Base-by-base conservation (phyloP, 2,329 filamentous ascomycete species). In the Chrysosporium queenslandicum region DNA sequence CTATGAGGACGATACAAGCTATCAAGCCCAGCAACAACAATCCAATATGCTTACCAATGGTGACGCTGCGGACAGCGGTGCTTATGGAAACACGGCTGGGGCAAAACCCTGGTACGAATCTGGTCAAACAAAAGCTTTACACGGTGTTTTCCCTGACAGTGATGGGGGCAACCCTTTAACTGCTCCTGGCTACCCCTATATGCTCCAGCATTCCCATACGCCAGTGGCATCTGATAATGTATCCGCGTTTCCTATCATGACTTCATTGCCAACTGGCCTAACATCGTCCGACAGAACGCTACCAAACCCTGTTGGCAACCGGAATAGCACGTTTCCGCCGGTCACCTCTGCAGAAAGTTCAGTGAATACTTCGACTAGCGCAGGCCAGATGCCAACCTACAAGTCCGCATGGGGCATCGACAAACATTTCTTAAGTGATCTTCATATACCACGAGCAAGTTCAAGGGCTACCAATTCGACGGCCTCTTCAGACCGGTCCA, bases 1-100 rank as follows among this genome's bases (percentile, higher is more conserved):
- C 40, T 71, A 68, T 55, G 67, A 69, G 4, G 65, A 68, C 2
- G 65, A 68, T 25, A 56, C 62, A 14, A 58, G 58, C 12, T 72
- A 71, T 54, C 58, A 53, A 23, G 54, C 63, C 21, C 64, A 66
- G 48, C 59, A 68, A 8, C 60, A 68, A 27, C 49, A 51, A 20
- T 55, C 61, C 18, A 71, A 69, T 49, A 64, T 68, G 56, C 57
- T 70, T 4, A 62, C 67, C 14, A 64, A 61, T 51, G 63, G 62
- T 7, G 59, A 66, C 11, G 60, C 67, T 6, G 61, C 61, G 29
- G 43, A 49, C 52, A 11, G 49, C 39, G 27, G 23, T 23, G 25
- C 23, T 3, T 51, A 32, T 32, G 30, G 18, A 32, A 32, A 20
- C n/a, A 27, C 18, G 39, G 34, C 48, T 2, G 39, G 25, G n/a